A percentile compares a stretch with the other conserved stretches of the same genome.
Conservation (phyloP, 768 basidiomycete species). For the Tylopilus balloui region DNA sequence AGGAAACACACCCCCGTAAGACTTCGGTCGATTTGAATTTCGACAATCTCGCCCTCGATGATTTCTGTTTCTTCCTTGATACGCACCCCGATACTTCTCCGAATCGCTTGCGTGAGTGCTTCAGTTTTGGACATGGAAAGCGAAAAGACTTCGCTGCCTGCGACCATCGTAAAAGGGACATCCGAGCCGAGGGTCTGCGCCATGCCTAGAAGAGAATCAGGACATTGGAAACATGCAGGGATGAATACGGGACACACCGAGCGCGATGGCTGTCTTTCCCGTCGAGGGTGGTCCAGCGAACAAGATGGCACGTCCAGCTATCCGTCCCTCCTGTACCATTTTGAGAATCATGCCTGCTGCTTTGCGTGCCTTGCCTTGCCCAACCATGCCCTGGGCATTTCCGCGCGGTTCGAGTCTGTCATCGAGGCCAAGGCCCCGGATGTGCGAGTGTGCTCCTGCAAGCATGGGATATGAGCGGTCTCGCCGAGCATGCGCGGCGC, state of each 20-base stretch:
- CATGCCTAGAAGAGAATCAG: conserved; percentile 60
- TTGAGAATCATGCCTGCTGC: conserved; percentile 96
- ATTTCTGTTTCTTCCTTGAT: conserved; percentile 98
- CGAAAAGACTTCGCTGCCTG: conserved; percentile 96
- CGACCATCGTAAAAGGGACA: conserved; percentile 97
- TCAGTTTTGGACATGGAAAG: conserved; percentile 99
- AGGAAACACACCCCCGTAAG: conserved; percentile 74
- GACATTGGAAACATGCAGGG: neutral
- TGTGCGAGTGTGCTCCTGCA: conserved; percentile 87
- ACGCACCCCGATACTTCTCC: conserved; percentile 92
- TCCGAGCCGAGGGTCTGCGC: conserved; percentile 91
- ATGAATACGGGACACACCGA: conserved; percentile 52
- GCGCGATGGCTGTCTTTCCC: conserved; percentile 96
- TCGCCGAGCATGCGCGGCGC: neutral
- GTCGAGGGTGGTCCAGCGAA: conserved; percentile 97
- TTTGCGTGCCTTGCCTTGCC: conserved; percentile 92
- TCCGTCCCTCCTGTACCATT: conserved; percentile 96
- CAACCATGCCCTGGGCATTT: conserved; percentile 94
- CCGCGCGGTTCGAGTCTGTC: conserved; percentile 85
- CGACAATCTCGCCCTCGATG: conserved; percentile 97
- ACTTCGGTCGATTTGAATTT: conserved; percentile 97
- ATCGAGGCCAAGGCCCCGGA: conserved; percentile 92
- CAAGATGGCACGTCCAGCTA: conserved; percentile 93
- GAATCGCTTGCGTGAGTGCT: conserved; percentile 92
- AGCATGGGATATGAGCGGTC: neutral